Percentiles rank a stretch among this genome's conserved stretches.
These are phyloP conservation scores for Saccharomycopsis schoenii DNA, from an alignment of 805 yeast species.

Conservation along the genomic window DNA sequence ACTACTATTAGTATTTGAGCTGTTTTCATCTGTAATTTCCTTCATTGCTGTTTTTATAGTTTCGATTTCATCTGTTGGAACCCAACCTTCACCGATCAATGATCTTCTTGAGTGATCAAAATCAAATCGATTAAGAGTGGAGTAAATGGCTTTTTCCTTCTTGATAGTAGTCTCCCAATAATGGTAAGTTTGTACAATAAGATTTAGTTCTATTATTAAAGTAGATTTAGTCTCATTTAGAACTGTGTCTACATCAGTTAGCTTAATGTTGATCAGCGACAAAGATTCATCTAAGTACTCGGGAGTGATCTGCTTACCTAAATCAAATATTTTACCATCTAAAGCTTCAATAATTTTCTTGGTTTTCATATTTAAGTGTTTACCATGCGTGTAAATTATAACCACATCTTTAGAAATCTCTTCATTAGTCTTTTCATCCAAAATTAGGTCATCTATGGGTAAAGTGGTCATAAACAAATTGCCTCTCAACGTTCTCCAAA, in stretches of 20 bases:
- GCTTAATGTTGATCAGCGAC: conserved; percentile 34
- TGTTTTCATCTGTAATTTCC: conserved; percentile 43
- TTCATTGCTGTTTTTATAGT: conserved; percentile 58
- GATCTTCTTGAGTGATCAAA: conserved; percentile 79
- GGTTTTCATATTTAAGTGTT: conserved; percentile 58
- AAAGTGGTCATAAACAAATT: conserved; percentile 70
- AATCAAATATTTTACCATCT: conserved; percentile 67
- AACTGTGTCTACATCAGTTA: conserved; percentile 51
- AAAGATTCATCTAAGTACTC: conserved; percentile 29
- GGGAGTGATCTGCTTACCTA: conserved; percentile 33
- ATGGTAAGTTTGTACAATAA: conserved; percentile 64
- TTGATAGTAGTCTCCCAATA: conserved; percentile 61
- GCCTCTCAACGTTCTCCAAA: conserved; percentile 92
- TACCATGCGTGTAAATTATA: conserved; percentile 88
- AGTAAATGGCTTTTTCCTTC: conserved; percentile 77
- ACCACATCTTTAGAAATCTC: conserved; percentile 69
- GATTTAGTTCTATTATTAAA: conserved; percentile 64
- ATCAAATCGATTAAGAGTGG: conserved; percentile 68
- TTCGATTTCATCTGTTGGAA: conserved; percentile 69
- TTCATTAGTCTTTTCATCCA: conserved; percentile 48
- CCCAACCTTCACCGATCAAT: conserved; percentile 93
- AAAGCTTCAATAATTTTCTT: conserved; percentile 81
- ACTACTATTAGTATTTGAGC: conserved; percentile 17
- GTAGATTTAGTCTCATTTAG: conserved; percentile 57
- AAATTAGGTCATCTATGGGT: conserved; percentile 60